Evolutionary conservation across 805 yeast genomes (phyloP).

Genomic region (Lipomyces japonicus): DNA sequence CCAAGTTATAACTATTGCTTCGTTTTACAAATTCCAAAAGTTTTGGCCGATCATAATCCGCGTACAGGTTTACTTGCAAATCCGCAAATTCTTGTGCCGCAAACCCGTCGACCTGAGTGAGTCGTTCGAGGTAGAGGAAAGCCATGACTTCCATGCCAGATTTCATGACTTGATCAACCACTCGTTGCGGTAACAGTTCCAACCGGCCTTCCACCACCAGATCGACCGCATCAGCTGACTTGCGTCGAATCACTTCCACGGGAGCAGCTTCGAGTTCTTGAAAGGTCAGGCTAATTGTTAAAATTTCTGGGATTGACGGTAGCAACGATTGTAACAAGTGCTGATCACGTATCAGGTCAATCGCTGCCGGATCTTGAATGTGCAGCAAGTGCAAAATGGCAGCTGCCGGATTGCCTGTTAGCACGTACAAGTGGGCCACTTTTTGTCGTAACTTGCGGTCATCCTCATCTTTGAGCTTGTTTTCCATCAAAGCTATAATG

Average conservation of each 20-base stretch:
- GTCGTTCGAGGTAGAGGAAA: conserved; percentile 60
- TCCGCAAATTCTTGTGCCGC: conserved; percentile 59
- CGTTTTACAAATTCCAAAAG: conserved; percentile 60
- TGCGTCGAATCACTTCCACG: conserved; percentile 41
- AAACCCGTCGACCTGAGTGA: conserved; percentile 55
- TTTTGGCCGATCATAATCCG: conserved; percentile 53
- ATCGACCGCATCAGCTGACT: conserved; percentile 46
- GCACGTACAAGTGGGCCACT: conserved; percentile 48
- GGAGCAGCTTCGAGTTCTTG: conserved; percentile 44
- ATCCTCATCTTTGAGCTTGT: conserved; percentile 39
- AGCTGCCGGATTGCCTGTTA: conserved; percentile 52
- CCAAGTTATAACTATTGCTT: conserved; percentile 57
- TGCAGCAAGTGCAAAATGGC: conserved; percentile 64
- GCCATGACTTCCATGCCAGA: conserved; percentile 44
- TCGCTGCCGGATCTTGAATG: conserved; percentile 51
- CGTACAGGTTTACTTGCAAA: conserved; percentile 59
- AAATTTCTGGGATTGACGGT: conserved; percentile 37
- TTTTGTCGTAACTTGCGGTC: conserved; percentile 20
- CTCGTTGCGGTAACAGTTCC: conserved; percentile 53
- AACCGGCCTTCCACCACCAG: conserved; percentile 62
- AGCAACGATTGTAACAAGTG: conserved; percentile 45
- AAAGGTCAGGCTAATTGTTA: conserved; percentile 36
- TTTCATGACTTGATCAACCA: conserved; percentile 42
- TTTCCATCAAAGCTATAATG: conserved; percentile 49
- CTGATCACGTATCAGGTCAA: conserved; percentile 57